Percentiles rank a stretch among this genome's conserved stretches.
These are phyloP conservation scores for peach (Prunus persica) DNA, from an alignment of 306 rosid genomes.

Conservation along the genomic window DNA sequence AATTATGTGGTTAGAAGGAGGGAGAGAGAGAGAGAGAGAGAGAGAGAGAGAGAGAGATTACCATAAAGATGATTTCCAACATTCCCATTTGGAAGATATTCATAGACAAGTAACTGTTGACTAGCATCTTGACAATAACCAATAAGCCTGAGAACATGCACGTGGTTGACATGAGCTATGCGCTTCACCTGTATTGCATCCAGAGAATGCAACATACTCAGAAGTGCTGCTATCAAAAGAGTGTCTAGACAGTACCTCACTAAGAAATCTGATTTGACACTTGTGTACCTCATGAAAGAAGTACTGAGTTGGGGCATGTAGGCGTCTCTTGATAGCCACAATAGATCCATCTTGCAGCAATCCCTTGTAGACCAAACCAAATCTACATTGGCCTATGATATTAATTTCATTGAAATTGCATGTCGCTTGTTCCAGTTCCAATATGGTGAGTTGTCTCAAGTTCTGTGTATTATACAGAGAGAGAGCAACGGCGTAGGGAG, in stretches of 20 bases:
- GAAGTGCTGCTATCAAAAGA: not conserved
- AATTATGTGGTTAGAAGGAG: constrained; percentile 13
- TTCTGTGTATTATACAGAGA: constrained; percentile 33
- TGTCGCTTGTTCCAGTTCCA: constrained; percentile 65
- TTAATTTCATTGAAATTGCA: constrained; percentile 47
- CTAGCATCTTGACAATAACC: constrained; percentile 55
- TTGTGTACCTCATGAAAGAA: constrained; percentile 49
- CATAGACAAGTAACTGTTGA: constrained; percentile 66
- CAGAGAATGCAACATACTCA: not conserved
- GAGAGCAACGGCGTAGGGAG: constrained; percentile 30
- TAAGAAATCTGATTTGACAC: not conserved
- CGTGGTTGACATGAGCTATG: constrained; percentile 48
- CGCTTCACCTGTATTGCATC: constrained; percentile 47
- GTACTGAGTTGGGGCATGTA: constrained; percentile 35
- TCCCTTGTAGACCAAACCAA: constrained; percentile 68
- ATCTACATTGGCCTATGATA: constrained; percentile 60
- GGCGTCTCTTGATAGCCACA: constrained; percentile 64
- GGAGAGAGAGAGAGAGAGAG: not conserved
- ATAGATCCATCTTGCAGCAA: constrained; percentile 74
- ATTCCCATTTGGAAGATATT: constrained; percentile 59
- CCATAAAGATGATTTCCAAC: constrained; percentile 70
- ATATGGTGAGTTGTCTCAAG: constrained; percentile 41
- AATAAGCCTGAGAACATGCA: constrained; percentile 54
- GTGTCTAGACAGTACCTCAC: not conserved
- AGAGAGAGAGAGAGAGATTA: constrained; percentile 27